Evolutionary conservation across 768 basidiomycete species (phyloP), one percentile per base, ranked within the genome.

Genomic region (Kockovaella imperatae): DNA sequence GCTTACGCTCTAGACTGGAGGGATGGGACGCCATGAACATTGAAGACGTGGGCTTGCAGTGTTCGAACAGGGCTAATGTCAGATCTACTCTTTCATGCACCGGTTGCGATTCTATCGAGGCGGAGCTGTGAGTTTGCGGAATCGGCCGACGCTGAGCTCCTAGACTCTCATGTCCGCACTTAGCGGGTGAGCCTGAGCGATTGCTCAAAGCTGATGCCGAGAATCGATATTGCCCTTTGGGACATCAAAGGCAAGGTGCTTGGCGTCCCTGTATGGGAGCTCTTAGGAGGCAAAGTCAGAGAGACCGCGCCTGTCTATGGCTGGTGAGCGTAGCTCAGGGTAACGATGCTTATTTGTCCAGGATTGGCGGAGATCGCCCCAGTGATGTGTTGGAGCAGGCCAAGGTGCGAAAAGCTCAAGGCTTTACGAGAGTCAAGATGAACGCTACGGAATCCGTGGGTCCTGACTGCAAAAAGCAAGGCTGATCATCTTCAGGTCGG

Each of bases 201-300:
- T 11, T 4, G 18, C 14, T 36, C 31, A 35, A n/a, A 30, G 39
- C 13, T 4, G 47, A 14, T 32, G 44, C 6, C 10, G 7, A 55
- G 63, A 45, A 45, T 62, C 18, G 62, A 57, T 45, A 58, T 57
- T 34, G 57, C 56, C 23, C 44, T 58, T 40, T 56, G 56, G 83
- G 83, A 84, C 59, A 82, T 85, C 70, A 84, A 84, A 56, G 84
- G 84, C n/a, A 83, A 83, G 70, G 80, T 79, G 28, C 75, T 84
- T 2, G 81, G 81, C 28, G 83, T 80, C 0, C 73, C 73, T 2
- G 70, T 83, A 1, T 83, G 78, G 76, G 77, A 82, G 66, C 73
- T 86, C 0, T 75, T 83, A 5, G 84, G 83, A 6, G 83, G 83
- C 4, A 80, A 79, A 62, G 80, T 83, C 17, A 76, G 83, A 41